A percentile compares a stretch with the other conserved stretches of the same genome.
These are phyloP conservation scores for Globisporangium splendens DNA, from an alignment of 352 stramenopile species.

Conservation along the genomic window DNA sequence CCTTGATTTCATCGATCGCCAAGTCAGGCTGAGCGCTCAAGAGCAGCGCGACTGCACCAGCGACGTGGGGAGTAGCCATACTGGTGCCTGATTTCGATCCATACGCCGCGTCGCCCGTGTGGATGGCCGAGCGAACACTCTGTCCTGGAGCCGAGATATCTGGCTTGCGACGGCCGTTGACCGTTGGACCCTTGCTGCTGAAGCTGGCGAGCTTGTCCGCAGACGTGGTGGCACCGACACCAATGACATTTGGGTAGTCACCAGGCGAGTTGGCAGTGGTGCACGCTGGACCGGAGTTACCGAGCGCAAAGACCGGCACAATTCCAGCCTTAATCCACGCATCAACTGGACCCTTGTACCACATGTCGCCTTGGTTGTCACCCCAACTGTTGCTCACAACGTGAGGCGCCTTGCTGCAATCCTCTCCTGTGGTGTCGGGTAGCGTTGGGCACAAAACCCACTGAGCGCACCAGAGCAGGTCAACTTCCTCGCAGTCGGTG, in stretches of 20 bases:
- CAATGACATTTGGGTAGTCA: constrained; percentile 23
- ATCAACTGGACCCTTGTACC: not conserved
- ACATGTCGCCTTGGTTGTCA: not conserved
- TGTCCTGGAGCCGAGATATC: constrained; percentile 8
- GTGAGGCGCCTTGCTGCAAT: not conserved
- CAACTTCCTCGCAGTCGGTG: not conserved
- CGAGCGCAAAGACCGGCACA: not conserved
- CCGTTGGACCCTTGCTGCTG: constrained; percentile 1
- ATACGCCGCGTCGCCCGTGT: not conserved
- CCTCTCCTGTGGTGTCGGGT: not conserved
- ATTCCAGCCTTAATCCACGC: not conserved
- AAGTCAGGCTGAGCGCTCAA: constrained; percentile 16
- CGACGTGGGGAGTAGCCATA: constrained; percentile 23
- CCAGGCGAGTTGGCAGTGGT: constrained; percentile 4
- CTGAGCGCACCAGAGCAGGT: not conserved
- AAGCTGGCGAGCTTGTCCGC: constrained; percentile 12
- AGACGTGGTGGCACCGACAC: constrained; percentile 16
- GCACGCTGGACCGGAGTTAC: not conserved
- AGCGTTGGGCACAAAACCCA: not conserved
- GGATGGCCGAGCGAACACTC: constrained; percentile 7
- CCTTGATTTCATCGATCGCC: constrained; percentile 12
- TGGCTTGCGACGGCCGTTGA: not conserved
- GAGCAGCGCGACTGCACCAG: constrained; percentile 17
- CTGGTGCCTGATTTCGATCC: constrained; percentile 7
- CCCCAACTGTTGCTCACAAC: not conserved